Evolutionary conservation across 306 rosid species (phyloP).

Genomic region (Oxytropis ochrocephala): DNA sequence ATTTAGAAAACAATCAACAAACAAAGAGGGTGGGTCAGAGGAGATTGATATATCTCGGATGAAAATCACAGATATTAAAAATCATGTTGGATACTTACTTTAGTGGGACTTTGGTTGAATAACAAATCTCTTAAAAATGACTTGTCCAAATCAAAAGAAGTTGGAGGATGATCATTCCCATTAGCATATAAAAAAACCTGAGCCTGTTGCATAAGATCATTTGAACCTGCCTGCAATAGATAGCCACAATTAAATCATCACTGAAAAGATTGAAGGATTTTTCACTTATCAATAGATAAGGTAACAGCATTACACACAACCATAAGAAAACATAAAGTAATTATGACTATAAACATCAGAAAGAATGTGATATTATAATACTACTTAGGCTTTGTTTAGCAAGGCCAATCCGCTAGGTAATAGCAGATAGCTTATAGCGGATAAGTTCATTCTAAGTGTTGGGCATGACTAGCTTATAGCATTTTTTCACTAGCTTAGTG

Average conservation of each 20-base stretch:
- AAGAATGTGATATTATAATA: background rate
- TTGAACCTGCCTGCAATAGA: constrained; percentile 63
- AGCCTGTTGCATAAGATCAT: constrained; percentile 87
- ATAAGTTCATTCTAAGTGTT: no score
- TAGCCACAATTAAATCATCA: constrained; percentile 17
- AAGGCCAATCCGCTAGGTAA: no score
- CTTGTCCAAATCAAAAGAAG: constrained; percentile 74
- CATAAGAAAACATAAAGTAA: background rate
- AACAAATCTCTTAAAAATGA: constrained; percentile 69
- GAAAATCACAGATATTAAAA: no score
- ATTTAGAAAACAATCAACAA: constrained; percentile 22
- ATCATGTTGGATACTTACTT: constrained; percentile 36
- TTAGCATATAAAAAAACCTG: constrained; percentile 78
- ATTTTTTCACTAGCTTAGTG: no score
- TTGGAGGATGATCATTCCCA: constrained; percentile 77
- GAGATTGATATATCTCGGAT: no score
- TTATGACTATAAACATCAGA: background rate
- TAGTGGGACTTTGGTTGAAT: constrained; percentile 86
- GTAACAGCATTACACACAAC: background rate
- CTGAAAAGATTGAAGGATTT: background rate
- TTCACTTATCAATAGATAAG: background rate
- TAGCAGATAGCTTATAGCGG: no score
- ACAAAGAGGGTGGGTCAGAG: no score
- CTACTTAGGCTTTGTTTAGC: no score
- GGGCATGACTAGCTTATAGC: no score